A percentile compares a stretch with the other conserved stretches of the same genome.
These are phyloP conservation scores for Aureobasidium sp. DNA, from an alignment of 2,329 filamentous ascomycete genomes.

Conservation along the genomic window DNA sequence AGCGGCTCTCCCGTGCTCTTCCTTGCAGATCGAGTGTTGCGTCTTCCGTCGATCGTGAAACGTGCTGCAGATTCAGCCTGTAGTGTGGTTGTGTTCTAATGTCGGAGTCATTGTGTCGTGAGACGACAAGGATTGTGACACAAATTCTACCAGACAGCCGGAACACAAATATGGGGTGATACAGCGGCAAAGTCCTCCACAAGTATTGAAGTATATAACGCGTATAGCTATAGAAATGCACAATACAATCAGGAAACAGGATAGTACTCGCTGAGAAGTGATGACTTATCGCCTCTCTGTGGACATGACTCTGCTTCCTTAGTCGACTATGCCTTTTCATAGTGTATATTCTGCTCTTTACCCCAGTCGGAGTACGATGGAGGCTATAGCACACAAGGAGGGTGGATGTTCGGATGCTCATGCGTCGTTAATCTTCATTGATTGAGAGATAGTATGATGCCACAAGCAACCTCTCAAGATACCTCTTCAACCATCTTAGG, in stretches of 20 bases:
- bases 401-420: not conserved
- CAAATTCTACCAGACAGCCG: not conserved
- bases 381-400: not conserved
- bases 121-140: not conserved
- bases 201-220: too few relatives aligned
- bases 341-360: too few relatives aligned
- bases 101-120: not conserved
- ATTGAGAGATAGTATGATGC: not conserved
- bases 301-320: too few relatives aligned
- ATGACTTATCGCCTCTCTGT: too few relatives aligned
- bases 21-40: not conserved
- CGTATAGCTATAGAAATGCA: too few relatives aligned
- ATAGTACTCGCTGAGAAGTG: too few relatives aligned
- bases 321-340: too few relatives aligned
- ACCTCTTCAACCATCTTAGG: conserved; percentile 18
- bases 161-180: not conserved
- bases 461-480: not conserved
- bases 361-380: too few relatives aligned
- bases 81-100: not conserved
- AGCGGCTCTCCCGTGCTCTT: conserved; percentile 2
- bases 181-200: too few relatives aligned
- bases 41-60: conserved; percentile 1
- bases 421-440: not conserved
- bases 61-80: not conserved
- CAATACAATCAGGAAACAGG: too few relatives aligned